phyloP scores from a whole-genome alignment of 78 protist genomes.

The Neovahlkampfia damariscottae region DNA sequence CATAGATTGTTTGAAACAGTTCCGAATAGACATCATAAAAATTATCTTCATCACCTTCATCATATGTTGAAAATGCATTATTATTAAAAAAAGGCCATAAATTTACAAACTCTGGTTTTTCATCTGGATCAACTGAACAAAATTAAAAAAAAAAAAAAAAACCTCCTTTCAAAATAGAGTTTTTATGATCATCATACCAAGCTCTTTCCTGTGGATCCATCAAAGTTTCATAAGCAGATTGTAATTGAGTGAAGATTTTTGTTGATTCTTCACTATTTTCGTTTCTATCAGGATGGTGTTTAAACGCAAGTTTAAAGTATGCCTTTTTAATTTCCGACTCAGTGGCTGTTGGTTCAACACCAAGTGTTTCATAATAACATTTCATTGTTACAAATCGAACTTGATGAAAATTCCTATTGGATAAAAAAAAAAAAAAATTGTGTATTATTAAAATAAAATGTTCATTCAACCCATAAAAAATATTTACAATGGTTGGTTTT shows the following conservation, averaged over 20 bases:
- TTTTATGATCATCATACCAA: conserved; percentile 62
- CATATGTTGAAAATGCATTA: conserved; percentile 22
- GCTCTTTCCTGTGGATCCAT: conserved; percentile 52
- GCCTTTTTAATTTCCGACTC: conserved; percentile 47
- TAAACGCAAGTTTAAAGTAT: conserved; percentile 53
- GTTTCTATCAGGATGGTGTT: conserved; percentile 71
- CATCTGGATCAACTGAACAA: conserved; percentile 28
- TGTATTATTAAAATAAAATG: neutral
- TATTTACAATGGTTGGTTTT: too few relatives aligned
- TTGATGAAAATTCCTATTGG: too few relatives aligned
- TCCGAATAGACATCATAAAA: conserved; percentile 34
- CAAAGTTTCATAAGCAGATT: conserved; percentile 42
- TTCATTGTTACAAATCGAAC: conserved; percentile 12
- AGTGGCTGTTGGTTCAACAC: conserved; percentile 32
- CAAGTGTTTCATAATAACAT: conserved; percentile 57
- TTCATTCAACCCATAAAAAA: neutral
- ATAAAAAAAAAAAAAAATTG: neutral
- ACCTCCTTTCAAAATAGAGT: conserved; percentile 39
- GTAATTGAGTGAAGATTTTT: conserved; percentile 58
- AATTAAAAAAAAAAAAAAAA: too few relatives aligned
- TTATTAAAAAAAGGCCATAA: conserved; percentile 49
- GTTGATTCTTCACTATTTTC: conserved; percentile 40
- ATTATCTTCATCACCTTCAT: conserved; percentile 29
- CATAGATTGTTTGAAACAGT: conserved; percentile 37
- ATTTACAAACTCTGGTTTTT: conserved; percentile 34